These are phyloP conservation scores for Carpinus viminea DNA, from an alignment of 306 rosid genomes.

Conservation along the genomic window DNA sequence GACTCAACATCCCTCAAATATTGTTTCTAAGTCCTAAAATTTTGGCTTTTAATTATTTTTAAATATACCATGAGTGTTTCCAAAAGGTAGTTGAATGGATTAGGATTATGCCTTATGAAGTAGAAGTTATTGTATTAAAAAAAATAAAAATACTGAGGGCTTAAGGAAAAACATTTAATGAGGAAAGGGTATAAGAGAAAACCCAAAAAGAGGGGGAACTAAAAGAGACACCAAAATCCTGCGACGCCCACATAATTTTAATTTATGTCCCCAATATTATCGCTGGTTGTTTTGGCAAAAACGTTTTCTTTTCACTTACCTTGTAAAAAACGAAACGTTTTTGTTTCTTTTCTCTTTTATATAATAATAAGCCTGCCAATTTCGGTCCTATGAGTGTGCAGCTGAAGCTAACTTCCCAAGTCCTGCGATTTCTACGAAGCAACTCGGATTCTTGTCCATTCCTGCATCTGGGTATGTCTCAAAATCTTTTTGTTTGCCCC, in stretches of 20 bases:
- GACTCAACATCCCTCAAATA: too few relatives aligned
- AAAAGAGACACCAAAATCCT: neutral
- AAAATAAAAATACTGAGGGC: neutral
- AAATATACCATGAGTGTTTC: too few relatives aligned
- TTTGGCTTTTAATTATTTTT: neutral
- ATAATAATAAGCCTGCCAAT: slow-evolving; percentile 6
- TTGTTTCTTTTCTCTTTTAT: neutral
- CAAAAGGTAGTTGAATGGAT: too few relatives aligned
- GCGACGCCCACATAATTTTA: slow-evolving; percentile 12
- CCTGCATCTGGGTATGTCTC: slow-evolving; percentile 42
- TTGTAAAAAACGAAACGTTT: neutral
- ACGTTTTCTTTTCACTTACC: neutral
- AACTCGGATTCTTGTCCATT: slow-evolving; percentile 13
- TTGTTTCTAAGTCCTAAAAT: too few relatives aligned
- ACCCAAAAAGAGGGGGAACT: neutral
- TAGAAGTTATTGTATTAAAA: too few relatives aligned
- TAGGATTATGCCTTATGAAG: too few relatives aligned
- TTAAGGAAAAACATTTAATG: neutral
- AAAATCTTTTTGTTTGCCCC: slow-evolving; percentile 6
- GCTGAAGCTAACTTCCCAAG: slow-evolving; percentile 11
- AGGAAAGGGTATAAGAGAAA: neutral
- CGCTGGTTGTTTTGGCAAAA: neutral
- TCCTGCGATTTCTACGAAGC: slow-evolving; percentile 22
- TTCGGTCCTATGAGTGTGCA: slow-evolving; percentile 2
- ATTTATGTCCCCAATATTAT: neutral